Percentiles rank a stretch among this genome's conserved stretches.
These are phyloP conservation scores for Rhododendron kiyosumense DNA, from an alignment of 148 eudicot species.

Conservation along the genomic window DNA sequence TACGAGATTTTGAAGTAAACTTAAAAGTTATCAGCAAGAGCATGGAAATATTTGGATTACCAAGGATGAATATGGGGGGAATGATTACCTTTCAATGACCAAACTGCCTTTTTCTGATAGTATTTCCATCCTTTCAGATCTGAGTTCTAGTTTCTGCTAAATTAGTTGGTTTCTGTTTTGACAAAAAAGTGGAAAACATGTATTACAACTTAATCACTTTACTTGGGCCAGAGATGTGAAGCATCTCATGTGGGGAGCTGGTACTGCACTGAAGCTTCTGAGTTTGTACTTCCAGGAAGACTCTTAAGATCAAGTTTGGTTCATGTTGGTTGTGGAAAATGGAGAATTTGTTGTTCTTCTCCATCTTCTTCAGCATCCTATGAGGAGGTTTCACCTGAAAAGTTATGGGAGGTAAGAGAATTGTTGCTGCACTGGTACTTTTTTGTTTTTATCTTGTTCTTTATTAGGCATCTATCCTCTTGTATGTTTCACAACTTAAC, in stretches of 20 bases:
- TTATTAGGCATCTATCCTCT: background rate
- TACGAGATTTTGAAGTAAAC: background rate
- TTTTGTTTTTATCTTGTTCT: background rate
- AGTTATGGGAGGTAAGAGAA: slow-evolving; percentile 82
- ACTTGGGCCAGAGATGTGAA: slow-evolving; percentile 48
- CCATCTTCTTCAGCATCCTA: slow-evolving; percentile 37
- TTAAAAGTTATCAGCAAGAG: background rate
- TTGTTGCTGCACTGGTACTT: background rate
- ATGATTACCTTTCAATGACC: background rate
- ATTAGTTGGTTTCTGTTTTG: background rate
- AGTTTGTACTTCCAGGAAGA: slow-evolving; percentile 25
- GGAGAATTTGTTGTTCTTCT: slow-evolving; percentile 54
- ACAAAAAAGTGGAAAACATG: background rate
- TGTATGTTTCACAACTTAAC: background rate
- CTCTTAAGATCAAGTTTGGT: slow-evolving; percentile 25
- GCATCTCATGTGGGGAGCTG: slow-evolving; percentile 20
- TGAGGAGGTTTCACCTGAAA: slow-evolving; percentile 56
- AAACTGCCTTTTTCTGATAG: background rate
- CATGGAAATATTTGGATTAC: background rate
- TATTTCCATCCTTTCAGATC: background rate
- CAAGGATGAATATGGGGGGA: background rate
- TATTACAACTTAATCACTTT: background rate
- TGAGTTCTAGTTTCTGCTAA: background rate
- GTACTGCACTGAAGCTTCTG: slow-evolving; percentile 36
- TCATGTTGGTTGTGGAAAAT: slow-evolving; percentile 27